Evolutionary conservation across 257 asterid species (phyloP), one percentile per base, ranked within the genome.

Genomic region (Solanum ossicruentum): DNA sequence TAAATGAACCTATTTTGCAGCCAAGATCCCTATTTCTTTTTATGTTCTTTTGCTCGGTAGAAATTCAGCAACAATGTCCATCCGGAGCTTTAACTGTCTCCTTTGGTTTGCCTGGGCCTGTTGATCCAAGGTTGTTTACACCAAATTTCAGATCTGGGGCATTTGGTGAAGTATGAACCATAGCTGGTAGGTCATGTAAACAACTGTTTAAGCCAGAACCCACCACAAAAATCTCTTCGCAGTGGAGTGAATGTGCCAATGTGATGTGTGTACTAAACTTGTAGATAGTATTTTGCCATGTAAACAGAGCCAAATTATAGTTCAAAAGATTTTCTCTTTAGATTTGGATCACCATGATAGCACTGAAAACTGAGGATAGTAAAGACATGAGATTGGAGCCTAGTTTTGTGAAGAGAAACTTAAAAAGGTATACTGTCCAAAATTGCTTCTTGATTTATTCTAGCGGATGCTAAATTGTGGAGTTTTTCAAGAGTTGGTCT

Each of bases 21-120:
- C 5, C 63, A 18, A 56, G 41, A 36, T 56, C 8, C 11, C 63
- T 56, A 21, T 21, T 56, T 10, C 23, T 17, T 56, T 56, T 17
- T 18, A 21, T 56, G 63, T 21, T 56, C 41, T 36, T 36, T 36
- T 36, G 41, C 41, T 36, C 41, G 5, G 6, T 36, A 36, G 41
- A 89, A 85, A 84, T 88, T 84, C 98, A 92, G 89, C 96, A 91
- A 73, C 95, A 89, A 85, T 92, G 95, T 83, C 92, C 93, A 6
- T 93, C 97, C 7, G 98, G 98, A 82, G 94, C 98, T 43, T 95
- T 95, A 90, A 87, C 87, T 8, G 85, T 95, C 54, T 32, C 36
- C 36, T 32, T 32, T 32, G 36, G 36, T 32, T 32, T 32, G 36
- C 98, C 98, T 0, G 96, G 98, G 51, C 93, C 96, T 17, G 96